Conservation (phyloP, 148 eudicot genomes). For the Tetragonia tetragonoides region DNA sequence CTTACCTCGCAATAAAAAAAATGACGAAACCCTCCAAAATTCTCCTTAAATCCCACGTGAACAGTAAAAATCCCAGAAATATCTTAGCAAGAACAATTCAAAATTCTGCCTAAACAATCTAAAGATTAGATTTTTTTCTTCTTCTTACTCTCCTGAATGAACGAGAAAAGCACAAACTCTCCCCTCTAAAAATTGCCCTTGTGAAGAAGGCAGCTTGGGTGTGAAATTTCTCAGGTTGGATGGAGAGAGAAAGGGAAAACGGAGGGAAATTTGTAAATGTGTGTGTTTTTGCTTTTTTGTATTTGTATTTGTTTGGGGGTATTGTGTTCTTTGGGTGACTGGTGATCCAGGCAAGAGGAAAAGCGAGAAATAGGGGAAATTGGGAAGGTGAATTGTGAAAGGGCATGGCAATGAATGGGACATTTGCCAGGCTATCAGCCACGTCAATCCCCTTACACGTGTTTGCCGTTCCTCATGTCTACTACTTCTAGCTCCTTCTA, state of each 20-base stretch:
- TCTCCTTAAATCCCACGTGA: constrained; percentile 7
- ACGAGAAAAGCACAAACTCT: constrained; percentile 15
- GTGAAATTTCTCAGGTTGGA: neutral
- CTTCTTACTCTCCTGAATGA: neutral
- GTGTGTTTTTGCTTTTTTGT: neutral
- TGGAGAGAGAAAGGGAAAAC: neutral
- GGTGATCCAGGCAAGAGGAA: constrained; percentile 16
- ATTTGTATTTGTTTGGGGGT: neutral
- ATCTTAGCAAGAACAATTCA: neutral
- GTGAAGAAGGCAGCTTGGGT: neutral
- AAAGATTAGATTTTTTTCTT: neutral
- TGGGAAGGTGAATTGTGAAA: neutral
- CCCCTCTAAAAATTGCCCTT: neutral
- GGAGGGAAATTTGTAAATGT: constrained; percentile 23
- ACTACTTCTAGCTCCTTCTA: constrained; percentile 22
- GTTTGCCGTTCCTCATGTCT: constrained; percentile 5
- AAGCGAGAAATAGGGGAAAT: constrained; percentile 9
- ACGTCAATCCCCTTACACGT: constrained; percentile 30
- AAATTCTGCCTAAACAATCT: neutral
- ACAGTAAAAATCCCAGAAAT: neutral
- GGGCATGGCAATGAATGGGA: neutral
- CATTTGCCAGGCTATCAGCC: constrained; percentile 34
- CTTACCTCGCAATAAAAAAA: constrained; percentile 16
- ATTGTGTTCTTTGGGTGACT: neutral
- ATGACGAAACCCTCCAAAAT: constrained; percentile 6